Conservation (phyloP, 345 rosid genomes). For the Aegle marmelos region DNA sequence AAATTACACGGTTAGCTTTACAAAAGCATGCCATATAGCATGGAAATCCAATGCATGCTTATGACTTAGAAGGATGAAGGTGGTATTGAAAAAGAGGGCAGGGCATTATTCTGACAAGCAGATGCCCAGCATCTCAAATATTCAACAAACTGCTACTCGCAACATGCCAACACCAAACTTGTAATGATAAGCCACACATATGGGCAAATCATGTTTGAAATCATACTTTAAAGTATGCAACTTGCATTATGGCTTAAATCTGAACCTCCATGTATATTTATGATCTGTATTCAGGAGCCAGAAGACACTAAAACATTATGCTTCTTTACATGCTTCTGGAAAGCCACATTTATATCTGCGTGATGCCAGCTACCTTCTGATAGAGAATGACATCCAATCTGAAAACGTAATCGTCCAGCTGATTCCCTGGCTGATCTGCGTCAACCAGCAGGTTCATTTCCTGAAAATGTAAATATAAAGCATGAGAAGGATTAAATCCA, state of each 20-base stretch:
- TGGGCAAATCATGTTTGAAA: background rate
- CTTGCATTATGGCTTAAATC: background rate
- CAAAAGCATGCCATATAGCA: constrained; percentile 24
- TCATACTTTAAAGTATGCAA: background rate
- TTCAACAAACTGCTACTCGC: constrained; percentile 11
- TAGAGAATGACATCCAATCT: constrained; percentile 70
- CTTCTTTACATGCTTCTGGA: constrained; percentile 87
- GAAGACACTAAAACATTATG: constrained; percentile 76
- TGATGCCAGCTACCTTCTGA: constrained; percentile 87
- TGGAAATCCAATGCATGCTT: constrained; percentile 19
- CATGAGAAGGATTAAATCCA: background rate
- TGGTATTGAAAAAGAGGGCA: constrained; percentile 6
- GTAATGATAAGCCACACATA: background rate
- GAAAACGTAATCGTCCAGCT: constrained; percentile 69
- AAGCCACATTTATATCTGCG: constrained; percentile 74
- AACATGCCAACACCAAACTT: background rate
- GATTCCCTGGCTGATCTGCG: constrained; percentile 97
- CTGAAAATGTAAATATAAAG: constrained; percentile 32
- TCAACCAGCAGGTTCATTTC: constrained; percentile 89
- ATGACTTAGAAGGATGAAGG: constrained; percentile 4
- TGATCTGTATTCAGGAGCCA: constrained; percentile 42
- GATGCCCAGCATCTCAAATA: background rate
- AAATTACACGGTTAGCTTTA: constrained; percentile 30
- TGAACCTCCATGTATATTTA: background rate
- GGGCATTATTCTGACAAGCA: background rate